Percentiles rank a stretch among this genome's conserved stretches.
Conservation (phyloP, 345 rosid species). For the Lagerstroemia speciosa region DNA sequence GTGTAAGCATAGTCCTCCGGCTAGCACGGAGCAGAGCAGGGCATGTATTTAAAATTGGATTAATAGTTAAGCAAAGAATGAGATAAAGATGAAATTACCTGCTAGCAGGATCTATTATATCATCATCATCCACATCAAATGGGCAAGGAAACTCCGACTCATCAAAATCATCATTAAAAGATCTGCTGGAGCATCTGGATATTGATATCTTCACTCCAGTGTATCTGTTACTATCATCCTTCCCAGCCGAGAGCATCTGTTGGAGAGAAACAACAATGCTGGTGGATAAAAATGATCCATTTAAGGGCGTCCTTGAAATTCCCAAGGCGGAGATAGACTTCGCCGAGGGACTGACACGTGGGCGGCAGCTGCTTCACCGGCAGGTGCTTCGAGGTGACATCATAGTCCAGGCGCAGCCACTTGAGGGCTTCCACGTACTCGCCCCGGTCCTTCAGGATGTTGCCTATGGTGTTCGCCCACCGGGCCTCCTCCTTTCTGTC, state of each 20-base stretch:
- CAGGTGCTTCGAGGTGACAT: conserved; percentile 48
- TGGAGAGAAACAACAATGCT: conserved; percentile 6
- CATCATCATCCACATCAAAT: conserved; percentile 73
- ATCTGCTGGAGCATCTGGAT: conserved; percentile 74
- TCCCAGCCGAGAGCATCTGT: conserved; percentile 40
- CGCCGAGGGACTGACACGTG: conserved; percentile 88
- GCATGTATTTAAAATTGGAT: conserved; percentile 1
- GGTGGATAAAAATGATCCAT: conserved; percentile 3
- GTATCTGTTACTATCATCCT: conserved; percentile 40
- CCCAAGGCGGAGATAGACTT: conserved; percentile 62
- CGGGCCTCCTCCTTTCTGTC: conserved; percentile 79
- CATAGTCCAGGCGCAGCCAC: conserved; percentile 79
- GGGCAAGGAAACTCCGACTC: conserved; percentile 71
- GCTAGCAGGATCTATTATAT: conserved; percentile 48
- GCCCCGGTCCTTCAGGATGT: conserved; percentile 65
- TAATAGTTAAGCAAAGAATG: neutral
- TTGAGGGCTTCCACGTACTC: conserved; percentile 83
- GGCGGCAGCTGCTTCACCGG: conserved; percentile 69
- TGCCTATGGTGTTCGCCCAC: conserved; percentile 86
- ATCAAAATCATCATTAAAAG: conserved; percentile 68
- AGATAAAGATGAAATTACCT: conserved; percentile 32
- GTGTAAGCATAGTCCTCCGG: too few relatives aligned
- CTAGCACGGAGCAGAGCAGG: conserved; percentile 28
- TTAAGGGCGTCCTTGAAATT: conserved; percentile 31
- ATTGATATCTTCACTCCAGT: conserved; percentile 43